Evolutionary conservation across 2,329 filamentous ascomycete species (phyloP).

Genomic region (Exophiala alcalophila): DNA sequence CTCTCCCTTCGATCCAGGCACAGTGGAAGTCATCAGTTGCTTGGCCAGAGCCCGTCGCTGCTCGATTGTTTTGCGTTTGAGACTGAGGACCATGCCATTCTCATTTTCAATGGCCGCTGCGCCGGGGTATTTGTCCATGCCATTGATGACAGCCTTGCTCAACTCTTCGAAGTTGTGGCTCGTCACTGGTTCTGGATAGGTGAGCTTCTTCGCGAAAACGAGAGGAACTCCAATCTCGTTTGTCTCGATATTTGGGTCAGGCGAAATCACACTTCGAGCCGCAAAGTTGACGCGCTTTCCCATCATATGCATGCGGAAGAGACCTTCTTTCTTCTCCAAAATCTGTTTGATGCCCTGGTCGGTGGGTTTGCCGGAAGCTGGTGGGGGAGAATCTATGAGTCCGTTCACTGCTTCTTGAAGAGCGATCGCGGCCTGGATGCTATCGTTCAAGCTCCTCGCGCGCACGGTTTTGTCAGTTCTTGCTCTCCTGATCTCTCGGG

Average conservation of each 20-base stretch:
- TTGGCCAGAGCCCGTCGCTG: constrained; percentile 89
- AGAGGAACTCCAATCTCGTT: constrained; percentile 98
- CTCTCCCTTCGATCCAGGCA: constrained; percentile 67
- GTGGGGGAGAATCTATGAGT: constrained; percentile 89
- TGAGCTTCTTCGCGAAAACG: constrained; percentile 95
- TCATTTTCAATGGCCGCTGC: constrained; percentile 94
- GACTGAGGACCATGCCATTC: constrained; percentile 82
- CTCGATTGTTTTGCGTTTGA: constrained; percentile 82
- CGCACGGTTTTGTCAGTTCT: constrained; percentile 45
- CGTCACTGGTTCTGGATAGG: constrained; percentile 95
- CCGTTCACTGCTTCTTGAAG: constrained; percentile 89
- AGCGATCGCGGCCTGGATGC: constrained; percentile 70
- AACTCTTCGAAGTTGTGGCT: constrained; percentile 95
- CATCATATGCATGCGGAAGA: constrained; percentile 99
- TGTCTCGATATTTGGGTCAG: constrained; percentile 97
- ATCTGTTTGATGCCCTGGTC: constrained; percentile 97
- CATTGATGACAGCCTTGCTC: constrained; percentile 94
- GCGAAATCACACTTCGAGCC: constrained; percentile 94
- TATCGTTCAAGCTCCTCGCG: constrained; percentile 70
- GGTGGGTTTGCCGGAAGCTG: constrained; percentile 70
- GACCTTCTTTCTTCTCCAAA: constrained; percentile 95
- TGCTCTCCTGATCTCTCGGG: constrained; percentile 57
- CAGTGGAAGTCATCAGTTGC: constrained; percentile 82
- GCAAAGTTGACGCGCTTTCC: constrained; percentile 99
- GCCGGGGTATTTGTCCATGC: constrained; percentile 88